phyloP scores from a whole-genome alignment of 176 grass and related monocot species.

The Rhynchospora pubera region DNA sequence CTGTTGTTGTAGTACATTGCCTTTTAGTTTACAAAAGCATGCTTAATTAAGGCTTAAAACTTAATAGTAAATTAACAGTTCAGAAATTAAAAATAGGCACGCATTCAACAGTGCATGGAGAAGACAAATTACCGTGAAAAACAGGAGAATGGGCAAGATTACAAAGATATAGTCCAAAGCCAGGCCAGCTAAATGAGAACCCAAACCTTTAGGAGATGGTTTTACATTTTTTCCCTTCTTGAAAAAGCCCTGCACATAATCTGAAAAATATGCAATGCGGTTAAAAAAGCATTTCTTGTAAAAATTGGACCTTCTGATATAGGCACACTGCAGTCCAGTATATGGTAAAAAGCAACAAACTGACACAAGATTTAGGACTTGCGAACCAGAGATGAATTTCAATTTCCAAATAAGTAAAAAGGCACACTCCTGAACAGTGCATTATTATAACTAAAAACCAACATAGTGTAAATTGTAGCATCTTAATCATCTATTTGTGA shows the following conservation, averaged over 20 bases:
- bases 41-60: neutral
- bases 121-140: constrained; percentile 63
- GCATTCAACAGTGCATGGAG: neutral
- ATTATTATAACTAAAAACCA: neutral
- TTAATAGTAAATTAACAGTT: neutral
- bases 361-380: neutral
- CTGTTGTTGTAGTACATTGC: neutral
- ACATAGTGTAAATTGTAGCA: neutral
- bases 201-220: constrained; percentile 35
- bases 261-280: constrained; percentile 29
- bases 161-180: constrained; percentile 55
- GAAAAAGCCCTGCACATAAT: constrained; percentile 18
- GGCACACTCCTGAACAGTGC: neutral
- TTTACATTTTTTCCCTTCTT: constrained; percentile 53
- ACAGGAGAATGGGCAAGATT: constrained; percentile 63
- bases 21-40: constrained; percentile 14
- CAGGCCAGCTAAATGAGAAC: constrained; percentile 36
- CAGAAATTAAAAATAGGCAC: neutral
- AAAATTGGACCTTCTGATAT: neutral
- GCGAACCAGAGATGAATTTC: neutral
- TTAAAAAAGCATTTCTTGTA: neutral
- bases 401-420: neutral
- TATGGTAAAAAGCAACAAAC: neutral
- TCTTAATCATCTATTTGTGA: neutral
- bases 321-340: neutral